These are phyloP conservation scores for Pythium chondricola DNA, from an alignment of 352 stramenopile species.

Conservation along the genomic window DNA sequence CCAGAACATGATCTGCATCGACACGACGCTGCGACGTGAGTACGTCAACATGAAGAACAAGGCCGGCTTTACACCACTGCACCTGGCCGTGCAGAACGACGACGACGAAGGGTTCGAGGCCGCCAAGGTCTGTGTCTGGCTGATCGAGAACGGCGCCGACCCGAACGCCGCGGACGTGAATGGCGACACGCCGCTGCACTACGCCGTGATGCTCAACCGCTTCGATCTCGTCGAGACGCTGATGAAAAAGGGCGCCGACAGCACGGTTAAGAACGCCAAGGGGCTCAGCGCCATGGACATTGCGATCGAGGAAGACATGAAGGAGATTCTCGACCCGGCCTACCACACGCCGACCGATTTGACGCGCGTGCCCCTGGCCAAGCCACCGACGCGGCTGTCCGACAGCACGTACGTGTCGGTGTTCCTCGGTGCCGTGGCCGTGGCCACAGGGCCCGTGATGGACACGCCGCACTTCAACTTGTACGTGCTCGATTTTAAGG, in stretches of 20 bases:
- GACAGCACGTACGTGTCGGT: constrained; percentile 86
- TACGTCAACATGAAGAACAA: constrained; percentile 89
- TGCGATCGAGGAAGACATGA: constrained; percentile 70
- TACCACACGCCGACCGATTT: constrained; percentile 33
- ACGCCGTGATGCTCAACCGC: constrained; percentile 74
- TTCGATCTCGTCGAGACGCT: constrained; percentile 81
- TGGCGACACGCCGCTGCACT: constrained; percentile 83
- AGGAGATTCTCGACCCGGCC: constrained; percentile 62
- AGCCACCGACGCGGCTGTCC: constrained; percentile 42
- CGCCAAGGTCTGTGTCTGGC: constrained; percentile 80
- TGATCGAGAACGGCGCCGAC: constrained; percentile 83
- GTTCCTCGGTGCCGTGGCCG: constrained; percentile 72
- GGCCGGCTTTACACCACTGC: constrained; percentile 67
- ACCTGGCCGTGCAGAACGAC: constrained; percentile 81
- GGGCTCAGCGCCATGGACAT: constrained; percentile 62
- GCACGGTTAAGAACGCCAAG: constrained; percentile 67
- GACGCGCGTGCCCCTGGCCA: constrained; percentile 33
- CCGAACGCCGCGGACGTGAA: constrained; percentile 70
- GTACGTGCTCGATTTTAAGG: constrained; percentile 77
- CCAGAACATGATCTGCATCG: constrained; percentile 89
- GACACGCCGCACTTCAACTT: constrained; percentile 85
- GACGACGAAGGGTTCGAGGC: constrained; percentile 88
- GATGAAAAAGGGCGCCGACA: constrained; percentile 80
- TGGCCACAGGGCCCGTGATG: constrained; percentile 81
- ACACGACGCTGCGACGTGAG: constrained; percentile 67